Conservation (phyloP, 2,329 filamentous ascomycete species). For the Colletotrichum chrysophilum region DNA sequence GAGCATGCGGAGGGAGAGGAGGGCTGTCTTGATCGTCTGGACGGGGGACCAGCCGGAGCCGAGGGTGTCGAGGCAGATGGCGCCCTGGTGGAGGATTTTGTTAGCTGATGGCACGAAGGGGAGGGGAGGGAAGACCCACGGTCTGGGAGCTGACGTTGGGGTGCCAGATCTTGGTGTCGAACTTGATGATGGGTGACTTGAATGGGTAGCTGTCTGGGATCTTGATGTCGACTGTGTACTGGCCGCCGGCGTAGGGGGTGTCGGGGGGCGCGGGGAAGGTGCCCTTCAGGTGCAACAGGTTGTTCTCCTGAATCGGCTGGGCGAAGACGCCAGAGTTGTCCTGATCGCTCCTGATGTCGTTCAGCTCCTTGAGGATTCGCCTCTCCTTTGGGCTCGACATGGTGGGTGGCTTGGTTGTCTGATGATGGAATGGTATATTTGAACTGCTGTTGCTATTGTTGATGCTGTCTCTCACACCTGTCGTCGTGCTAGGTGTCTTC, state of each 20-base stretch:
- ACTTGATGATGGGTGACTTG: slow-evolving; percentile 88
- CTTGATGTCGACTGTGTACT: slow-evolving; percentile 81
- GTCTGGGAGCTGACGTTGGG: slow-evolving; percentile 96
- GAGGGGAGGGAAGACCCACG: slow-evolving; percentile 55
- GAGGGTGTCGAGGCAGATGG: slow-evolving; percentile 95
- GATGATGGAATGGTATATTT: background rate
- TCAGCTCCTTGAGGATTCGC: slow-evolving; percentile 76
- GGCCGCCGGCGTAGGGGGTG: slow-evolving; percentile 90
- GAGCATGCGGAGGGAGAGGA: slow-evolving; percentile 91
- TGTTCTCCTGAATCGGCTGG: slow-evolving; percentile 66
- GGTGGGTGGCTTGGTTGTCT: slow-evolving; percentile 13
- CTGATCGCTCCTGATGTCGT: slow-evolving; percentile 75
- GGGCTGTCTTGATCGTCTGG: slow-evolving; percentile 92
- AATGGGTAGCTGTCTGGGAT: slow-evolving; percentile 94
- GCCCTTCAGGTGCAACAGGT: slow-evolving; percentile 83
- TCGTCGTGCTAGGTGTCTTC: background rate
- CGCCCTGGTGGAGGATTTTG: slow-evolving; percentile 65
- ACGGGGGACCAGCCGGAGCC: slow-evolving; percentile 93
- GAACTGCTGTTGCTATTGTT: background rate
- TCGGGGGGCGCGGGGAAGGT: slow-evolving; percentile 87
- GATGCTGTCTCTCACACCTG: background rate
- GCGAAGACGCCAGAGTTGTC: slow-evolving; percentile 78
- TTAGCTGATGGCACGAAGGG: background rate
- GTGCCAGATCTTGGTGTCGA: slow-evolving; percentile 95
- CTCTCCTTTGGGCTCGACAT: slow-evolving; percentile 61